Conservation (phyloP, 2,329 filamentous ascomycete species). For the Cladobotryum mycophilum region DNA sequence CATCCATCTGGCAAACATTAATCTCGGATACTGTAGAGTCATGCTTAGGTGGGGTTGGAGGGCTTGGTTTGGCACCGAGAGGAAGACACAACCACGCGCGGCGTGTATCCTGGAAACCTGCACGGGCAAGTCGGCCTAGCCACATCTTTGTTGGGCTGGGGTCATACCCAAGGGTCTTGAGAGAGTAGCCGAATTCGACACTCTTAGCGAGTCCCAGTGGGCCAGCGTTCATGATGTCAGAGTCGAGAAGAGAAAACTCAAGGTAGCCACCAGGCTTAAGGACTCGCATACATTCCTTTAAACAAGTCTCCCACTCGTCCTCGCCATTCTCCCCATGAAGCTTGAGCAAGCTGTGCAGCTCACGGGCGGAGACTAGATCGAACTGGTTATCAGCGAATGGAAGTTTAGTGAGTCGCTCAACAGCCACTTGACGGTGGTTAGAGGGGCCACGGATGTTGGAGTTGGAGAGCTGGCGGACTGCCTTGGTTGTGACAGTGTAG, state of each 20-base stretch:
- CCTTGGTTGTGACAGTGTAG: slow-evolving; percentile 77
- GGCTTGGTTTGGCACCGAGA: slow-evolving; percentile 52
- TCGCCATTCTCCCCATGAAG: slow-evolving; percentile 58
- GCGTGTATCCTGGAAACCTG: slow-evolving; percentile 74
- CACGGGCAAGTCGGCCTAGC: slow-evolving; percentile 63
- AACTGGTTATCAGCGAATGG: slow-evolving; percentile 85
- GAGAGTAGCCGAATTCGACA: slow-evolving; percentile 85
- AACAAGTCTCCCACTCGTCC: slow-evolving; percentile 83
- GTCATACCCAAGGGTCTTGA: slow-evolving; percentile 87
- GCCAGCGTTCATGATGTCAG: slow-evolving; percentile 81
- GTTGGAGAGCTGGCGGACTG: slow-evolving; percentile 63
- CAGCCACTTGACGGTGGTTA: slow-evolving; percentile 80
- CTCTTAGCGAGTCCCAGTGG: slow-evolving; percentile 73
- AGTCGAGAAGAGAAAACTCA: slow-evolving; percentile 85
- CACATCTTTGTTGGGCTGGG: slow-evolving; percentile 76
- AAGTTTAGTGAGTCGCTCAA: slow-evolving; percentile 69
- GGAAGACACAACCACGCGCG: slow-evolving; percentile 87
- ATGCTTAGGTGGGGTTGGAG: slow-evolving; percentile 27
- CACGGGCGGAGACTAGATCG: slow-evolving; percentile 83
- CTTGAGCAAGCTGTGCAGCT: slow-evolving; percentile 79
- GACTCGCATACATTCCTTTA: slow-evolving; percentile 81
- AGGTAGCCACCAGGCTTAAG: slow-evolving; percentile 90
- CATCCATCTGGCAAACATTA: slow-evolving; percentile 50
- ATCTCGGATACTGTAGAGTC: slow-evolving; percentile 35
- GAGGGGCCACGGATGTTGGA: slow-evolving; percentile 72